Evolutionary conservation across 306 rosid genomes (phyloP).

Genomic region (Trichosanthes cucumerina): DNA sequence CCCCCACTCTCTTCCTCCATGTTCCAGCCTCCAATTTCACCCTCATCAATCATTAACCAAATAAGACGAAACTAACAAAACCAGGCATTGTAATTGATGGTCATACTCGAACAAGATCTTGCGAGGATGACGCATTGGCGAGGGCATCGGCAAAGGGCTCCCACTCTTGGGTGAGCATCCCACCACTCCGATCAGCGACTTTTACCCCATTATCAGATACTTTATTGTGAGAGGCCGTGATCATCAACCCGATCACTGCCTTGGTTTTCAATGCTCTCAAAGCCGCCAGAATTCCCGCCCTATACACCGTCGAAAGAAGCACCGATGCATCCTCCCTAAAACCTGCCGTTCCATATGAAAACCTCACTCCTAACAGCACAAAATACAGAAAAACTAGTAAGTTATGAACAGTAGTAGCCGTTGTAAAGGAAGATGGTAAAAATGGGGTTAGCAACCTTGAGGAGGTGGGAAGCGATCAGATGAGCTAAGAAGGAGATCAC

Average conservation of each 20-base stretch:
- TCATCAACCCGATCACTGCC: slow-evolving; percentile 69
- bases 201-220: slow-evolving; percentile 85
- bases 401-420: not conserved
- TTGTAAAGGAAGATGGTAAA: not conserved
- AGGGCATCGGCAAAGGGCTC: slow-evolving; percentile 81
- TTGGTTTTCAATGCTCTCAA: slow-evolving; percentile 53
- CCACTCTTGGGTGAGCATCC: slow-evolving; percentile 90
- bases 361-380: slow-evolving; percentile 34
- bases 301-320: slow-evolving; percentile 51
- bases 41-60: not conserved
- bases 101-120: slow-evolving; percentile 35
- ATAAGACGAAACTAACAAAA: not conserved
- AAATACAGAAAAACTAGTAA: not conserved
- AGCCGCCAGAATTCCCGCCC: slow-evolving; percentile 71
- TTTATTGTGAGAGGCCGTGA: slow-evolving; percentile 84
- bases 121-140: slow-evolving; percentile 55
- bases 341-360: slow-evolving; percentile 78
- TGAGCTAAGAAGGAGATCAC: slow-evolving; percentile 39
- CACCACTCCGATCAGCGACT: slow-evolving; percentile 70
- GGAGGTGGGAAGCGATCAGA: slow-evolving; percentile 50
- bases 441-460: slow-evolving; percentile 26
- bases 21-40: not conserved
- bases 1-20: slow-evolving; percentile 3
- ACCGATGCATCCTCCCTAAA: slow-evolving; percentile 75
- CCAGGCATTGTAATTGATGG: not conserved